phyloP scores from a whole-genome alignment of 345 rosid species.

The Lepidium didymum region DNA sequence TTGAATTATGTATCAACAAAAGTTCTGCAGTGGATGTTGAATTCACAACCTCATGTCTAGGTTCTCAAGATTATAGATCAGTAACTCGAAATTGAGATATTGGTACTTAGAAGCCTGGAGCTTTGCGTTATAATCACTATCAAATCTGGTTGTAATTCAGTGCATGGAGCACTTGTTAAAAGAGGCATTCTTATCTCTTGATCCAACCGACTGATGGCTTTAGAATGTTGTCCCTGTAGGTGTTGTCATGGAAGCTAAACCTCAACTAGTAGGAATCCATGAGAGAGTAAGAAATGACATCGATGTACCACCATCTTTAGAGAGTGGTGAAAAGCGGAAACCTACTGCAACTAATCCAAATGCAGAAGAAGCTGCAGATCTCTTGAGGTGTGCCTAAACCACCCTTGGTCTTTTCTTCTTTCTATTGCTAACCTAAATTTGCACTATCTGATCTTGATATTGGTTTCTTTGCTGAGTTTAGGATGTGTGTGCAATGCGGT shows the following conservation, averaged over 20 bases:
- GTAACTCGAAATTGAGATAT: neutral
- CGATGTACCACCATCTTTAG: constrained; percentile 45
- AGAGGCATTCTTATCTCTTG: neutral
- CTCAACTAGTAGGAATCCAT: constrained; percentile 80
- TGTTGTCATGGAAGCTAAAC: constrained; percentile 69
- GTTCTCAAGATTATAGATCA: neutral
- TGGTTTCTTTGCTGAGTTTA: constrained; percentile 4
- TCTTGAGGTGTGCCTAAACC: constrained; percentile 45
- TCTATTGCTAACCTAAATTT: neutral
- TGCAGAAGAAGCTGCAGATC: constrained; percentile 90
- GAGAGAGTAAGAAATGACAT: constrained; percentile 86
- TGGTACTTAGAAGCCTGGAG: neutral
- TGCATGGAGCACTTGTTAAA: neutral
- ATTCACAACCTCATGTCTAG: neutral
- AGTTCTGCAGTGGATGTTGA: neutral
- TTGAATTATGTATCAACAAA: neutral
- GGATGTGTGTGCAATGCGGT: constrained; percentile 92
- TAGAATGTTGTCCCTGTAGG: constrained; percentile 35
- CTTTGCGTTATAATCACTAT: neutral
- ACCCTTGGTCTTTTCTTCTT: neutral
- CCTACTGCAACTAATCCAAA: constrained; percentile 73
- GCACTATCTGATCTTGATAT: neutral
- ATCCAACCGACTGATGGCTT: constrained; percentile 1
- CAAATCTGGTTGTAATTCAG: neutral
- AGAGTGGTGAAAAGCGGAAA: constrained; percentile 49